Conservation (phyloP, 1,139 yeast genomes). For the Pichia sp. region DNA sequence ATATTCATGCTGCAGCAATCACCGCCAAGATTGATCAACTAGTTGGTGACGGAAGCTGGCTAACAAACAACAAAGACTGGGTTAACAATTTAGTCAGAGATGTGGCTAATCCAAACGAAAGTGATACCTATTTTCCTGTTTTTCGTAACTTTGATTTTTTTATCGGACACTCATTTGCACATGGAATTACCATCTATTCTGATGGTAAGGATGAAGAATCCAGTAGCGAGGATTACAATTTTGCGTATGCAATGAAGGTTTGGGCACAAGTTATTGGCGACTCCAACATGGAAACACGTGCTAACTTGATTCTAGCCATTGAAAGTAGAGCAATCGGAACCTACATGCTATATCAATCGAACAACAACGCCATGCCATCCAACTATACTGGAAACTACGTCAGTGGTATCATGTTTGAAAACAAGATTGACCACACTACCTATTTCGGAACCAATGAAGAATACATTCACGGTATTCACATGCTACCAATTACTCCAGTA, state of each 20-base stretch:
- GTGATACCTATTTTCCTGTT: constrained; percentile 67
- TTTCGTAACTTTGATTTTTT: constrained; percentile 77
- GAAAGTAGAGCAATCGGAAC: constrained; percentile 56
- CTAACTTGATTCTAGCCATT: constrained; percentile 67
- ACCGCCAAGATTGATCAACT: constrained; percentile 55
- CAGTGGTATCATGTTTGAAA: constrained; percentile 67
- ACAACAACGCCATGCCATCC: constrained; percentile 58
- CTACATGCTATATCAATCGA: constrained; percentile 55
- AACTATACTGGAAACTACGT: constrained; percentile 59
- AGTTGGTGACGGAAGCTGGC: constrained; percentile 60
- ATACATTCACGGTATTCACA: constrained; percentile 61
- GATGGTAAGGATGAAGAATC: constrained; percentile 83
- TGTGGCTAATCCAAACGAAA: constrained; percentile 61
- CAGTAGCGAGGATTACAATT: constrained; percentile 75
- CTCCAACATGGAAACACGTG: constrained; percentile 68
- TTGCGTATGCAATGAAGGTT: constrained; percentile 74
- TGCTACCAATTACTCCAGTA: constrained; percentile 57
- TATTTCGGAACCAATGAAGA: constrained; percentile 49
- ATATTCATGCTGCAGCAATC: constrained; percentile 66
- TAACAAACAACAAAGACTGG: constrained; percentile 57
- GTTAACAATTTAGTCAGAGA: constrained; percentile 65
- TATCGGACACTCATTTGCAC: constrained; percentile 84
- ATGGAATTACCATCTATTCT: constrained; percentile 62
- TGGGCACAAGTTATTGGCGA: constrained; percentile 79
- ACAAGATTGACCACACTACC: constrained; percentile 56